These are phyloP conservation scores for Cadophora sp. DNA, from an alignment of 2,329 filamentous ascomycete species.

Conservation along the genomic window DNA sequence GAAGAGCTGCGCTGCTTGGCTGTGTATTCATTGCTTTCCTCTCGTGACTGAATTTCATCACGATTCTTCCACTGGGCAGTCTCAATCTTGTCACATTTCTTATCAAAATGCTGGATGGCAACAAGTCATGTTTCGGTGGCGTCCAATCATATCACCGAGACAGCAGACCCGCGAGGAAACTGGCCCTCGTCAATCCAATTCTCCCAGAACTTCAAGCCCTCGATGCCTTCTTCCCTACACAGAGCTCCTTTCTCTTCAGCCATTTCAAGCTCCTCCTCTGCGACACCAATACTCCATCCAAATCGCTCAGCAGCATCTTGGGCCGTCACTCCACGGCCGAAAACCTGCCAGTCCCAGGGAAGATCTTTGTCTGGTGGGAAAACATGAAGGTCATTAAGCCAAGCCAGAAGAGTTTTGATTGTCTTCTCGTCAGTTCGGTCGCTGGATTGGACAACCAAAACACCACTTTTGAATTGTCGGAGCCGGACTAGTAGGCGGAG, in stretches of 20 bases:
- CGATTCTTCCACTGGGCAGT: neutral
- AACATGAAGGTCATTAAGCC: constrained; percentile 77
- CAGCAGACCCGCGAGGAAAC: constrained; percentile 14
- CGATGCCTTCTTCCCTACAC: constrained; percentile 90
- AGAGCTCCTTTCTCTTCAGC: constrained; percentile 88
- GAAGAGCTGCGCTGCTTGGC: neutral
- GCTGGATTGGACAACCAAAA: constrained; percentile 89
- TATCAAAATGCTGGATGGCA: neutral
- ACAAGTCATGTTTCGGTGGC: no score
- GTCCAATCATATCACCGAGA: constrained; percentile 20
- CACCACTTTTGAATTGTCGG: constrained; percentile 87
- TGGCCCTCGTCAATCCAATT: constrained; percentile 57
- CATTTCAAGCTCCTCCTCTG: constrained; percentile 95
- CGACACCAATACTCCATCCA: constrained; percentile 96
- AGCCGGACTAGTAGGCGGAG: constrained; percentile 86
- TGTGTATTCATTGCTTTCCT: constrained; percentile 2
- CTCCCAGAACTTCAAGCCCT: constrained; percentile 92
- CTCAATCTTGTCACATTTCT: no score
- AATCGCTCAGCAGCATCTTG: constrained; percentile 90
- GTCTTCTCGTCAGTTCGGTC: constrained; percentile 93
- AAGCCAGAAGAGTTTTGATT: constrained; percentile 74
- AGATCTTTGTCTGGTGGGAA: constrained; percentile 69
- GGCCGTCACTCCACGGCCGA: constrained; percentile 86
- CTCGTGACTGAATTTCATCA: neutral
- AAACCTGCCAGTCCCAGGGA: constrained; percentile 77